Evolutionary conservation across 768 basidiomycete species (phyloP).

Genomic region (Leccinellum rugosiceps): DNA sequence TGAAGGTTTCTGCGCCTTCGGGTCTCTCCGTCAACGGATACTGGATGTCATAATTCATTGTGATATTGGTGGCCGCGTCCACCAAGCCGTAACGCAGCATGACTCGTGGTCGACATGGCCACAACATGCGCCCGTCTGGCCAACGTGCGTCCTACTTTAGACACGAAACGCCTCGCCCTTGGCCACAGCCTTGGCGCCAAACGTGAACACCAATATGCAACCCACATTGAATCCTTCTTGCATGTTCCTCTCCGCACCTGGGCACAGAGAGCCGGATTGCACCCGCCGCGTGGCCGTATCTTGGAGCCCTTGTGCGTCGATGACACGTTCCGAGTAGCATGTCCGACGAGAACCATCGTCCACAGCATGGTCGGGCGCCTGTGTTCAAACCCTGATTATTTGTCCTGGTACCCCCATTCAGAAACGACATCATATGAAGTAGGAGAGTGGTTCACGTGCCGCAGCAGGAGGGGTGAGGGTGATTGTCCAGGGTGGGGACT

Average conservation of each 20-base stretch:
- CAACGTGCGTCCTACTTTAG: background rate
- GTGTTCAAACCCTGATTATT: background rate
- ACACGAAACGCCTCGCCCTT: background rate
- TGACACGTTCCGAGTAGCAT: background rate
- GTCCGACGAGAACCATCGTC: background rate
- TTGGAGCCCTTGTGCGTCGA: background rate
- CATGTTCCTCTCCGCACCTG: background rate
- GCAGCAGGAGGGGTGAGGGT: no score
- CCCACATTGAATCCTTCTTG: background rate
- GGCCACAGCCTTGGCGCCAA: no score
- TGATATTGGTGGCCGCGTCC: no score
- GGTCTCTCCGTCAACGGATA: no score
- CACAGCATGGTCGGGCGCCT: background rate
- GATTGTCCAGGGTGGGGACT: no score
- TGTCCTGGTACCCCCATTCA: no score
- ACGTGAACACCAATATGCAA: no score
- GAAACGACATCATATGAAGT: no score
- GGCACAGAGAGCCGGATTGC: background rate
- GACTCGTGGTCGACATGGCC: background rate
- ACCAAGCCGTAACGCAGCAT: no score
- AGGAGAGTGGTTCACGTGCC: no score
- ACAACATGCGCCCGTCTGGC: background rate
- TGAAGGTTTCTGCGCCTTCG: no score
- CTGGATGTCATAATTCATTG: no score
- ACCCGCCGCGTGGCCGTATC: background rate